Percentiles rank a stretch among this genome's conserved stretches.
phyloP scores from a whole-genome alignment of 2,329 filamentous ascomycete genomes.

The Pestalotiopsis sp. region DNA sequence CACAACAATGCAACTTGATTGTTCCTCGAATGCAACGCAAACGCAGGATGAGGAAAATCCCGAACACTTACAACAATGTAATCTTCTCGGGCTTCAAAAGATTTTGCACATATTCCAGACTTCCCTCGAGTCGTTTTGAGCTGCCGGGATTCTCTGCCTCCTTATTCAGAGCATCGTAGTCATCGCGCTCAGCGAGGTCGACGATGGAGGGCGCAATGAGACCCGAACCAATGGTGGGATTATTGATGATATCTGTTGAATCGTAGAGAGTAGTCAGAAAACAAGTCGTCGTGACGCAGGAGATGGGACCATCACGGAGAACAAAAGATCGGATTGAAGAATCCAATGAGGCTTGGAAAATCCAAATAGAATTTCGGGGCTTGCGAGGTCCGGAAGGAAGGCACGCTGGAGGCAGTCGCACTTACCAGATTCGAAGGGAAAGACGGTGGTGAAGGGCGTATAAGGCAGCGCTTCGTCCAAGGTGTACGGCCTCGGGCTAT shows the following conservation, averaged over 20 bases:
- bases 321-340: not conserved
- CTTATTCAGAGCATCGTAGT: conserved; percentile 71
- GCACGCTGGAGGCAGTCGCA: conserved; percentile 18
- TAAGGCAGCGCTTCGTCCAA: conserved; percentile 81
- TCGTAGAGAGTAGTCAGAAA: conserved; percentile 1
- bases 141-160: conserved; percentile 64
- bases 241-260: conserved; percentile 64
- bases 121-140: conserved; percentile 70
- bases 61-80: conserved; percentile 63
- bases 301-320: not conserved
- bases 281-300: conserved; percentile 12
- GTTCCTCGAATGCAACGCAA: not conserved
- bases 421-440: conserved; percentile 77
- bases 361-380: not conserved
- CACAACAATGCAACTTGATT: not conserved
- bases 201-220: conserved; percentile 54
- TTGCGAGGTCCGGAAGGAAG: conserved; percentile 9
- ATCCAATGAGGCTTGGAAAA: conserved; percentile 1
- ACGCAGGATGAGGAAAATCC: not conserved
- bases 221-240: conserved; percentile 62
- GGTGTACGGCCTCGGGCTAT: conserved; percentile 51
- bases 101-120: conserved; percentile 73
- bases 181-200: conserved; percentile 52
- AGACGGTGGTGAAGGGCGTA: conserved; percentile 79
- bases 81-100: conserved; percentile 73